Evolutionary conservation across 768 basidiomycete species (phyloP).

Genomic region (Tephrocybe sp.): DNA sequence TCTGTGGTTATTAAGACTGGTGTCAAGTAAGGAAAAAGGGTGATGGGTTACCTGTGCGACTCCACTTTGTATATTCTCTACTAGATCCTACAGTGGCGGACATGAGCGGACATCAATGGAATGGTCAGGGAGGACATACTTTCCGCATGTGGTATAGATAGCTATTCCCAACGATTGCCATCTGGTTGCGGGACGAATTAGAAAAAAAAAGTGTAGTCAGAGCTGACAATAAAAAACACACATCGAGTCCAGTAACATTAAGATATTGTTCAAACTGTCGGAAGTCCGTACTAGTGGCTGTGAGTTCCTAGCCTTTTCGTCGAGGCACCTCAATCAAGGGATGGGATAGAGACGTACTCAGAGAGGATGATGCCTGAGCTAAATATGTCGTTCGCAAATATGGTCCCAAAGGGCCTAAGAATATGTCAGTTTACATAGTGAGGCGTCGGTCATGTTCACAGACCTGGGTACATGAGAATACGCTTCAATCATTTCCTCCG

Average conservation of each 20-base stretch:
- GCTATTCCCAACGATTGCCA: slow-evolving; percentile 88
- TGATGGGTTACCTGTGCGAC: slow-evolving; percentile 54
- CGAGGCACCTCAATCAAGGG: slow-evolving; percentile 1
- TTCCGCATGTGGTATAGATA: slow-evolving; percentile 94
- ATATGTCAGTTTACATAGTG: background rate
- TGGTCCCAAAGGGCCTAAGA: slow-evolving; percentile 77
- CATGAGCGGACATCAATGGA: background rate
- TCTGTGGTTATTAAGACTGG: slow-evolving; percentile 41
- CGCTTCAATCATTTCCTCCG: slow-evolving; percentile 90
- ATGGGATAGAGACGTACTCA: slow-evolving; percentile 53
- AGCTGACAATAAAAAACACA: slow-evolving; percentile 31
- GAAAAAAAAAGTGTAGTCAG: background rate
- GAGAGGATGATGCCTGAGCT: slow-evolving; percentile 86
- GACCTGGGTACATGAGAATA: slow-evolving; percentile 82
- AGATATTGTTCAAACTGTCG: slow-evolving; percentile 90
- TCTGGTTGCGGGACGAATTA: slow-evolving; percentile 44
- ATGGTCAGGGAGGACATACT: slow-evolving; percentile 34
- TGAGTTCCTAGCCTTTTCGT: slow-evolving; percentile 5
- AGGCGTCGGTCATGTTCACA: slow-evolving; percentile 1
- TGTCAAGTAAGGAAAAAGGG: background rate
- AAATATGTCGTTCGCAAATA: slow-evolving; percentile 91
- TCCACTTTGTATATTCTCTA: slow-evolving; percentile 82
- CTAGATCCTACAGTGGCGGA: slow-evolving; percentile 53
- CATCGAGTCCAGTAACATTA: slow-evolving; percentile 89
- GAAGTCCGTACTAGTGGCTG: slow-evolving; percentile 76